Base-by-base conservation (phyloP, 441 rosid species). In the Biscutella laevigata region DNA sequence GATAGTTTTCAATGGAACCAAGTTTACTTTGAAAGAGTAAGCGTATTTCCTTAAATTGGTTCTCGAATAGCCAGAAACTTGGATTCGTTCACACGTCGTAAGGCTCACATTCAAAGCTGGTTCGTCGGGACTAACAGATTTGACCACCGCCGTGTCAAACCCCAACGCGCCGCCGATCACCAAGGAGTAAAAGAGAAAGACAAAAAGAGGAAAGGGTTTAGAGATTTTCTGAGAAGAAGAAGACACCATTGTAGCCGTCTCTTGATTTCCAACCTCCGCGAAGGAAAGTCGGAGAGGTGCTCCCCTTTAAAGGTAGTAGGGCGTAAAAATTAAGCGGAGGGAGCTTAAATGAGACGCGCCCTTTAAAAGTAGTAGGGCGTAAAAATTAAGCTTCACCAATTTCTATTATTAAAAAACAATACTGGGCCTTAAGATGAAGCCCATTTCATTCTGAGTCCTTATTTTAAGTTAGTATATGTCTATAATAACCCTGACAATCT, bases 51-150 rank as follows among this genome's bases (percentile, higher is more conserved):
- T 59, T 41, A 86, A 67, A 24, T 74, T 46, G 70, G 74, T 62
- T 66, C 97, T 77, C 13, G 85, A 72, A 52, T 51, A 73, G 64
- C 97, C 92, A 12, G 80, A 78, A 50, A 92, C 86, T 67, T 66
- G 76, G 49, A 88, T 76, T 24, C 99, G 91, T 55, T 82, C 95
- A 61, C 99, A 88, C 25, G 53, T 67, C 16, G 71, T 26, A 57
- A 82, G 64, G 51, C 41, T 56, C 1, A 68, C 46, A 49, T 56
- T 37, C 25, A 86, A 32, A 36, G 59, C 62, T 19, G 97, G 89
- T 7, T 77, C 66, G 21, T 46, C 78, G 1, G 77, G 67, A 68
- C 80, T 61, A 56, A 86, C 42, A 46, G 69, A 14, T 49, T 26
- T 57, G 15, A 56, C 39, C 34, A 12, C 58, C 32, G 13, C 5